phyloP scores from a whole-genome alignment of 2,329 filamentous ascomycete genomes.

The Zalaria obscura region DNA sequence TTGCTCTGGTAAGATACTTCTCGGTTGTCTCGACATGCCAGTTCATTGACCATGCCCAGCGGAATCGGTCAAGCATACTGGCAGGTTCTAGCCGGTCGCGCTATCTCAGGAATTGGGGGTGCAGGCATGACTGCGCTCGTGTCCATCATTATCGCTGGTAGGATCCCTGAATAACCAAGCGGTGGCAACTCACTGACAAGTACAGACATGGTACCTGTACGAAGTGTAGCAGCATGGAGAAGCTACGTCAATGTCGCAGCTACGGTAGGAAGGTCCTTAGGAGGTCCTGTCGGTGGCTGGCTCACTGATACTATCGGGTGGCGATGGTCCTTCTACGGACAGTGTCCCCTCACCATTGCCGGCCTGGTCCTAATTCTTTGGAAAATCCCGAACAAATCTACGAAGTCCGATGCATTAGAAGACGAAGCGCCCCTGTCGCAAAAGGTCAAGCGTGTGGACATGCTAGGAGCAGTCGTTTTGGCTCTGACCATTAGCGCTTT shows the following conservation, averaged over 20 bases:
- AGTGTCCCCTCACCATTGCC: neutral
- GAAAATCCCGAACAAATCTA: neutral
- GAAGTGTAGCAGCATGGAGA: slow-evolving; percentile 33
- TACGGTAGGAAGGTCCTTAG: slow-evolving; percentile 35
- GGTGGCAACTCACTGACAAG: slow-evolving; percentile 43
- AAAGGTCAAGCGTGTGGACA: slow-evolving; percentile 71
- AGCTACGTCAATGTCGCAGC: slow-evolving; percentile 38
- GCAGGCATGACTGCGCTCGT: slow-evolving; percentile 27
- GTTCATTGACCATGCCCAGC: neutral
- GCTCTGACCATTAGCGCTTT: slow-evolving; percentile 57
- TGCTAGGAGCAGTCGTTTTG: slow-evolving; percentile 54
- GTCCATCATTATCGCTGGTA: slow-evolving; percentile 9
- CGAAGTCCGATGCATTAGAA: slow-evolving; percentile 5
- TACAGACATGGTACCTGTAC: slow-evolving; percentile 27
- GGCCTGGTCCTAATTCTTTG: slow-evolving; percentile 22
- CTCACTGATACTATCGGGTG: slow-evolving; percentile 50
- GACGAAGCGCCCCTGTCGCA: slow-evolving; percentile 53
- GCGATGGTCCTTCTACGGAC: slow-evolving; percentile 41
- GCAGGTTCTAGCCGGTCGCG: neutral
- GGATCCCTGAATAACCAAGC: neutral
- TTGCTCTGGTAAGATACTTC: neutral
- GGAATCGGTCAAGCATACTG: neutral
- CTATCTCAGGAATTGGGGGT: slow-evolving; percentile 23
- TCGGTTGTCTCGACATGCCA: neutral
- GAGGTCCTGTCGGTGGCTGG: slow-evolving; percentile 44